Conservation (phyloP, 768 basidiomycete genomes). For the Suillus alpinus region DNA sequence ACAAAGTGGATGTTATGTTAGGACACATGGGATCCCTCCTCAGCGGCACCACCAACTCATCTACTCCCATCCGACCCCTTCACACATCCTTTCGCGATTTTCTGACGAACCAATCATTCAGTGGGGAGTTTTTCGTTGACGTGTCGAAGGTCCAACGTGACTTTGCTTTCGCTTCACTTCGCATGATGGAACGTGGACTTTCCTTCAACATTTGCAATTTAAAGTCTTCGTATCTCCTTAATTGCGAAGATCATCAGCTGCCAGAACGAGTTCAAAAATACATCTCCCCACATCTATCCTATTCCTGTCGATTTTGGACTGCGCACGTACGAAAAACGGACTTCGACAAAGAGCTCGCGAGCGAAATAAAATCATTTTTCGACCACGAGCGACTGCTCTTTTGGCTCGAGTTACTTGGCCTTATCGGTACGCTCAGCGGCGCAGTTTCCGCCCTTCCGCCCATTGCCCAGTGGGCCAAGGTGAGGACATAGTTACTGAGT, state of each 20-base stretch:
- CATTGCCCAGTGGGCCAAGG: neutral
- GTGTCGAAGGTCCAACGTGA: constrained; percentile 9
- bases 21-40: constrained; percentile 8
- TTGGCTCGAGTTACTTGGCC: constrained; percentile 7
- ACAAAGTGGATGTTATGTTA: constrained; percentile 5
- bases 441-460: neutral
- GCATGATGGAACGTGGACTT: constrained; percentile 27
- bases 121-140: constrained; percentile 13
- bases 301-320: constrained; percentile 12
- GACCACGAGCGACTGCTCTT: constrained; percentile 6
- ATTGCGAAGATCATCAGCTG: constrained; percentile 20
- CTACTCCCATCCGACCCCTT: constrained; percentile 12
- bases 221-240: constrained; percentile 26
- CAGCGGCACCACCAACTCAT: constrained; percentile 6
- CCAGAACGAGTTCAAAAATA: neutral
- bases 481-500: neutral
- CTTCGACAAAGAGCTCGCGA: neutral
- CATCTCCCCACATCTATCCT: constrained; percentile 7
- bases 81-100: constrained; percentile 30
- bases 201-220: constrained; percentile 36
- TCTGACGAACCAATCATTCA: constrained; percentile 12
- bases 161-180: constrained; percentile 23
- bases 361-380: constrained; percentile 4
- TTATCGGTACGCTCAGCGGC: neutral
- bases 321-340: constrained; percentile 3